A percentile compares a stretch with the other conserved stretches of the same genome.
These are phyloP conservation scores for Scutellaria minor DNA, from an alignment of 257 asterid species.

Conservation along the genomic window DNA sequence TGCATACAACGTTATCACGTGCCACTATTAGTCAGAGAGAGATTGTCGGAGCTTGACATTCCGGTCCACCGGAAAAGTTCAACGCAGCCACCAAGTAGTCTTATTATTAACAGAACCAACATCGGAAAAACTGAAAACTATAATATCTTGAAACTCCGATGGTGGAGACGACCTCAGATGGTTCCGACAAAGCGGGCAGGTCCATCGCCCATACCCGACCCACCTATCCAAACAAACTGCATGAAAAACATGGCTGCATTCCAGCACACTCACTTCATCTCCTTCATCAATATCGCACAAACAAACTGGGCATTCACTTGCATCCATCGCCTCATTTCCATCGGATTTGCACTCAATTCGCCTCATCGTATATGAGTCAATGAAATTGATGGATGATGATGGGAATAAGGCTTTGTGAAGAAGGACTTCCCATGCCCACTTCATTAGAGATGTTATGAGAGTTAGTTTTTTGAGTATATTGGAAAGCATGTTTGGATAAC, in stretches of 20 bases:
- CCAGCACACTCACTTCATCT: constrained; percentile 44
- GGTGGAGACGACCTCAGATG: background rate
- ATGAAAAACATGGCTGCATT: constrained; percentile 47
- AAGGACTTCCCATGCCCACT: constrained; percentile 31
- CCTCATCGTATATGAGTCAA: constrained; percentile 7
- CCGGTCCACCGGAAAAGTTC: no score
- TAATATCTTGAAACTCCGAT: background rate
- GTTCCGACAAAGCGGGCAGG: constrained; percentile 47
- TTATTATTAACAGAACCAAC: background rate
- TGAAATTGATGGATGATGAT: background rate
- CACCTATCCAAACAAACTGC: constrained; percentile 45
- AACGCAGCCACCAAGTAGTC: constrained; percentile 47
- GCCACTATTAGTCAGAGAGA: background rate
- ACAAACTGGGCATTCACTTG: constrained; percentile 42
- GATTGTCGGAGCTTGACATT: background rate
- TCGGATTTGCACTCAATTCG: background rate
- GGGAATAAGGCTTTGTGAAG: constrained; percentile 33
- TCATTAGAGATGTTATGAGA: background rate
- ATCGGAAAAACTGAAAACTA: constrained; percentile 31
- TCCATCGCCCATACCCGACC: constrained; percentile 42
- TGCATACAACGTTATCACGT: no score
- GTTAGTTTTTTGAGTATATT: background rate
- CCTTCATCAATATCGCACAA: constrained; percentile 37
- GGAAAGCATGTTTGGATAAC: background rate
- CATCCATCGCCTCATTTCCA: background rate